Percentiles rank a stretch among this genome's conserved stretches.
phyloP scores from a whole-genome alignment of 2,329 filamentous ascomycete genomes.

The Fusarium vanettenii region DNA sequence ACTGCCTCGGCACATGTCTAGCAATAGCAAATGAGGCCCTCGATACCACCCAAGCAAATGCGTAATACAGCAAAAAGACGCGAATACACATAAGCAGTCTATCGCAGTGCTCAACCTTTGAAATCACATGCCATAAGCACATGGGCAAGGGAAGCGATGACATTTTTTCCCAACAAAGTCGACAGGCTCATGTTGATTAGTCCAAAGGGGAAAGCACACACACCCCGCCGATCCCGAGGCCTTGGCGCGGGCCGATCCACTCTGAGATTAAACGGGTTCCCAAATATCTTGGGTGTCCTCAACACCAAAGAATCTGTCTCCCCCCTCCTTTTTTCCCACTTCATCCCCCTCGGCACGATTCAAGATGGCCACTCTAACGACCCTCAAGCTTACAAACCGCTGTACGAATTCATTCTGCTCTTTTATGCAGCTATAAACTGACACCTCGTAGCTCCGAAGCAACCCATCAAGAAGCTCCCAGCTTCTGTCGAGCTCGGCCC shows the following conservation, averaged over 20 bases:
- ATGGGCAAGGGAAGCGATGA: background rate
- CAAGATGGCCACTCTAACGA: slow-evolving; percentile 49
- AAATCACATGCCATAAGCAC: slow-evolving; percentile 8
- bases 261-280: slow-evolving; percentile 4
- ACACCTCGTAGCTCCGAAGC: slow-evolving; percentile 54
- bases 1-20: background rate
- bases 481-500: slow-evolving; percentile 59
- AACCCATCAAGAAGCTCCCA: slow-evolving; percentile 67
- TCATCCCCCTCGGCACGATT: slow-evolving; percentile 4
- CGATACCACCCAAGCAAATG: background rate
- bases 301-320: slow-evolving; percentile 5
- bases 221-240: slow-evolving; percentile 20
- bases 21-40: background rate
- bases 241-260: slow-evolving; percentile 2
- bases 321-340: slow-evolving; percentile 4
- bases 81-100: background rate
- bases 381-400: slow-evolving; percentile 57
- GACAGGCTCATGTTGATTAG: slow-evolving; percentile 1
- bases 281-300: slow-evolving; percentile 28
- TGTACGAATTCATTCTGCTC: slow-evolving; percentile 39
- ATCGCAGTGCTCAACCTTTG: background rate
- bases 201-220: slow-evolving; percentile 11
- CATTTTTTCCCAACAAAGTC: slow-evolving; percentile 15
- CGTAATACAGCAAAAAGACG: background rate
- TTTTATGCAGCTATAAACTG: background rate